Evolutionary conservation across 345 rosid species (phyloP).

Genomic region (Ceriops tagal): DNA sequence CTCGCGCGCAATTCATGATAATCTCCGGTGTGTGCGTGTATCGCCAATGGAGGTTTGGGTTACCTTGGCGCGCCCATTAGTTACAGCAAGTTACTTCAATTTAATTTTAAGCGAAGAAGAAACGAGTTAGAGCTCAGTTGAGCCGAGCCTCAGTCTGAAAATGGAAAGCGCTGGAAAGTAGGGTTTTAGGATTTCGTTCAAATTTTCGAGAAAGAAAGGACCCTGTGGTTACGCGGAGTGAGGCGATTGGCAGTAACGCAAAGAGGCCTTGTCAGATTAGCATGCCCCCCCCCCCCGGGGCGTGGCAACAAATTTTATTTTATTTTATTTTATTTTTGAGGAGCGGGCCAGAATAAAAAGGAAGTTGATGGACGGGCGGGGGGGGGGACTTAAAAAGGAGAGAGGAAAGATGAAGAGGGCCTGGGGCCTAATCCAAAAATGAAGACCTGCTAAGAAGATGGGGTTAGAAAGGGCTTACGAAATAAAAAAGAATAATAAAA

Average conservation of each 20-base stretch:
- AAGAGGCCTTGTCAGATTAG: not conserved
- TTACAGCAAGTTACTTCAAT: not conserved
- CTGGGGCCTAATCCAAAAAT: too few relatives aligned
- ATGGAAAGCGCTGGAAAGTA: slow-evolving; percentile 15
- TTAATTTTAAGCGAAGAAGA: not conserved
- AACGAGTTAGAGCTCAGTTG: not conserved
- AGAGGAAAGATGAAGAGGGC: too few relatives aligned
- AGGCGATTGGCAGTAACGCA: not conserved
- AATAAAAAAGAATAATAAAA: too few relatives aligned
- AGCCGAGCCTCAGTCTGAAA: not conserved
- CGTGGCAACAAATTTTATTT: too few relatives aligned
- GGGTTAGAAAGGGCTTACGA: too few relatives aligned
- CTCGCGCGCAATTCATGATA: not conserved
- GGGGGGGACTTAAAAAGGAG: too few relatives aligned
- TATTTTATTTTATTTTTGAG: too few relatives aligned
- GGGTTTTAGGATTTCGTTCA: slow-evolving; percentile 9
- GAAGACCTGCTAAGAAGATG: too few relatives aligned
- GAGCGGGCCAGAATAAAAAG: too few relatives aligned
- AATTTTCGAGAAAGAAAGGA: not conserved
- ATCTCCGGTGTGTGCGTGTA: too few relatives aligned
- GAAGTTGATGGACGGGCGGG: too few relatives aligned
- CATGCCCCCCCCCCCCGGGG: too few relatives aligned
- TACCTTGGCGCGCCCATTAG: not conserved
- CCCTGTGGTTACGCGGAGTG: not conserved
- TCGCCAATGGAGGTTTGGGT: not conserved